Base-by-base conservation (phyloP, 2,329 filamentous ascomycete species). In the Pestalotiopsis sp. region DNA sequence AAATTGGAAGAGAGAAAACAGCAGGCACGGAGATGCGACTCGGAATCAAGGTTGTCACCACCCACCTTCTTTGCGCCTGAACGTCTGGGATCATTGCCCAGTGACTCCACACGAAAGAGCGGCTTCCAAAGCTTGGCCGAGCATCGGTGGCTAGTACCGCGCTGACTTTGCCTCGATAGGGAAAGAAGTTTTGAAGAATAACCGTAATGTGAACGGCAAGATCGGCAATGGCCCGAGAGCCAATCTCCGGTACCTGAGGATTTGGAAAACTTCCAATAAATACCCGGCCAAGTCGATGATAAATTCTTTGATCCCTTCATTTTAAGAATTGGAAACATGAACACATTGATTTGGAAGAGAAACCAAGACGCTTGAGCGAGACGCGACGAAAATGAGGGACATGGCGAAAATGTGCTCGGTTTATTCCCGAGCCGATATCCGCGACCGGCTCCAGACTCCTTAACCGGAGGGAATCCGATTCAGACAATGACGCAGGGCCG, bases 111-210 rank as follows among this genome's bases (percentile, higher is more conserved):
- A 66, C 9, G 40, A 56, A 27, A 66, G 17, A 57, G 36, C 20
- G 31, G 36, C 27, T 14, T 36, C 31, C 14, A 49, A 25, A n/a
- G 25, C 63, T 66, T 66, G 63, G 63, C 63, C 63, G 63, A 66
- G 63, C 41, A 66, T 66, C 63, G 63, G 63, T 56, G 12, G 20
- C n/a, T 66, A 58, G 63, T 56, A 25, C 52, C 20, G 4, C 12
- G 63, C 27, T 27, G 63, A 58, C 63, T 57, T 66, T 66, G 61
- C 63, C 63, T 66, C 23, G 63, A 58, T 66, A 58, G 40, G 63
- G 45, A 66, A 56, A 56, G 61, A 52, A 27, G 25, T 49, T 64
- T 23, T 23, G 2, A 9, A 62, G 59, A 40, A 62, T 62, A 40
- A 20, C 36, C 59, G 62, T 52, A 49, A 25, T 31, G 25, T 36